Evolutionary conservation across 257 asterid species (phyloP).

Genomic region (Buddleja alternifolia): DNA sequence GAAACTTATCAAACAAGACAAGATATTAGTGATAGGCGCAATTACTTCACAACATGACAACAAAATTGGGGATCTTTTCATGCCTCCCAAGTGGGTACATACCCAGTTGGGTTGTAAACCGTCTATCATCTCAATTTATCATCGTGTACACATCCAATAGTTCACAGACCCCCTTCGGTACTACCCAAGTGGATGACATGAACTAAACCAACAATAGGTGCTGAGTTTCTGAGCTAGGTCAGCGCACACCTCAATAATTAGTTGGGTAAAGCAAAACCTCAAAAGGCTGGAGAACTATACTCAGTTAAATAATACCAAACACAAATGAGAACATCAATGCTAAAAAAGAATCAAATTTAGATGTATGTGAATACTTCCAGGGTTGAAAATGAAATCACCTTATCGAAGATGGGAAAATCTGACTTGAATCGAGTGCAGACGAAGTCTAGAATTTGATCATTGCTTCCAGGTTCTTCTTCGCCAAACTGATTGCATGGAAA

Average conservation of each 20-base stretch:
- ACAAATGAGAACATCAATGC: not conserved
- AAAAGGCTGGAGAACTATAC: not conserved
- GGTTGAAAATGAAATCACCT: constrained; percentile 42
- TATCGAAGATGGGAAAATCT: constrained; percentile 69
- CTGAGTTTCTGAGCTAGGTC: not conserved
- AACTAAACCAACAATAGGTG: too few species aligned
- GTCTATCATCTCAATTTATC: too few species aligned
- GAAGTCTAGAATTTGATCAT: constrained; percentile 64
- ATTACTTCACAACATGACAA: not conserved
- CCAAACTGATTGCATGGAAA: constrained; percentile 97
- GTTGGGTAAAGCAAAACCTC: not conserved
- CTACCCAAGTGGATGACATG: too few species aligned
- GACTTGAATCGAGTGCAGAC: constrained; percentile 81
- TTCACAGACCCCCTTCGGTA: too few species aligned
- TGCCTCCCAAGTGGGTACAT: too few species aligned
- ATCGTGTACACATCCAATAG: too few species aligned
- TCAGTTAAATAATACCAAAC: not conserved
- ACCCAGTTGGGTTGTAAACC: too few species aligned
- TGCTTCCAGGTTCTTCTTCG: constrained; percentile 83
- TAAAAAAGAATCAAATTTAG: not conserved
- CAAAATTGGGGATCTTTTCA: not conserved
- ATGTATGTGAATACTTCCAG: not conserved
- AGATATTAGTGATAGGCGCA: not conserved
- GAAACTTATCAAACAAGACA: not conserved
- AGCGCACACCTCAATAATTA: not conserved